Conservation (phyloP, 2,329 filamentous ascomycete genomes). For the Arthrobotrys musiformis region DNA sequence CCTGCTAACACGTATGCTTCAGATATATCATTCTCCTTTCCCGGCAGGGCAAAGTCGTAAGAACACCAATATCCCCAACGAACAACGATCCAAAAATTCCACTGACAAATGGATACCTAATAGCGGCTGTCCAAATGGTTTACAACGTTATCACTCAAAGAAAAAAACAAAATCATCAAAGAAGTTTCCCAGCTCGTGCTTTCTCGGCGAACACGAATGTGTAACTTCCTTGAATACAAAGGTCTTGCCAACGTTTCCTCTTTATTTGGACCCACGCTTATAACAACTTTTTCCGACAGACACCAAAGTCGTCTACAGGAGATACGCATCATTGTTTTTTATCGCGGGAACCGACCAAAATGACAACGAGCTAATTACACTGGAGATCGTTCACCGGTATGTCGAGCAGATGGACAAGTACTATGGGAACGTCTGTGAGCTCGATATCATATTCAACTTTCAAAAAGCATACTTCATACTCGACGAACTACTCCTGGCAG, state of each 20-base stretch:
- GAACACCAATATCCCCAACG: conserved; percentile 63
- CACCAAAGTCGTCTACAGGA: conserved; percentile 97
- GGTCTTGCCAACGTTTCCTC: conserved; percentile 67
- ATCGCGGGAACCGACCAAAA: conserved; percentile 97
- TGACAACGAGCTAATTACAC: conserved; percentile 97
- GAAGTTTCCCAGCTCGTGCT: conserved; percentile 98
- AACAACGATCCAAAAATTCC: background rate
- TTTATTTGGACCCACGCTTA: conserved; percentile 23
- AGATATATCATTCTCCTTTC: conserved; percentile 98
- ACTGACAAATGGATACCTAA: conserved; percentile 2
- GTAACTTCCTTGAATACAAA: conserved; percentile 99
- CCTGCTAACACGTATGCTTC: conserved; percentile 22
- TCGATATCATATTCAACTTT: conserved; percentile 99
- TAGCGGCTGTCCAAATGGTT: conserved; percentile 99
- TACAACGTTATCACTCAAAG: conserved; percentile 93
- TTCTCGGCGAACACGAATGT: conserved; percentile 96
- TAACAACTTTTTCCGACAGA: conserved; percentile 68
- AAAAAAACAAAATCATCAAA: conserved; percentile 99
- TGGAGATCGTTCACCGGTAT: conserved; percentile 98
- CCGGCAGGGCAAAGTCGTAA: conserved; percentile 97
- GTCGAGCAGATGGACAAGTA: conserved; percentile 99
- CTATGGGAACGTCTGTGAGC: conserved; percentile 99
- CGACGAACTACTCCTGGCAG: conserved; percentile 92
- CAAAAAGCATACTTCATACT: conserved; percentile 99
- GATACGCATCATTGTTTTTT: conserved; percentile 98